Evolutionary conservation across 1,139 yeast species (phyloP).

Genomic region (Yueomyces sp.): DNA sequence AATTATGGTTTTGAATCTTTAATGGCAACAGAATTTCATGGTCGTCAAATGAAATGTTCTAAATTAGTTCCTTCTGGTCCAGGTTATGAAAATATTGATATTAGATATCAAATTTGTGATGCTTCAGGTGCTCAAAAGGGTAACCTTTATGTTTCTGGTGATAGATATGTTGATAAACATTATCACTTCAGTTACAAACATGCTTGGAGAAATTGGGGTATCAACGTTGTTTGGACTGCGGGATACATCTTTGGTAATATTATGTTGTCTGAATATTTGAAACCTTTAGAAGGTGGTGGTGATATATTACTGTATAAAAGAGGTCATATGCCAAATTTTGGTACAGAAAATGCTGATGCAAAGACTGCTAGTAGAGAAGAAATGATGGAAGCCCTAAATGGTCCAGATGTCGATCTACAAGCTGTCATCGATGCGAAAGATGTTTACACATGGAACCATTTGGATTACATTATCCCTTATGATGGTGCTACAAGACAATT

Average conservation of each 20-base stretch:
- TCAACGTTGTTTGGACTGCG: slow-evolving; percentile 41
- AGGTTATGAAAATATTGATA: slow-evolving; percentile 31
- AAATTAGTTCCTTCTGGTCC: slow-evolving; percentile 41
- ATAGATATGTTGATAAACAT: slow-evolving; percentile 29
- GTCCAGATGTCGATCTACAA: slow-evolving; percentile 28
- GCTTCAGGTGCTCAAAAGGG: slow-evolving; percentile 38
- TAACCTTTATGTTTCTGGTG: slow-evolving; percentile 34
- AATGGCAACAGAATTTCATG: slow-evolving; percentile 46
- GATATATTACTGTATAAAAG: slow-evolving; percentile 45
- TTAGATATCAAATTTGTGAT: slow-evolving; percentile 35
- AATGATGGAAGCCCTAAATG: slow-evolving; percentile 32
- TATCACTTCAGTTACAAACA: slow-evolving; percentile 36
- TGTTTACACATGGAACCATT: slow-evolving; percentile 42
- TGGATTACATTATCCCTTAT: slow-evolving; percentile 39
- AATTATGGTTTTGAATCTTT: slow-evolving; percentile 44
- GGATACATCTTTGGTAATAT: slow-evolving; percentile 36
- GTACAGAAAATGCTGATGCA: slow-evolving; percentile 30
- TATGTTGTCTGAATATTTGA: slow-evolving; percentile 37
- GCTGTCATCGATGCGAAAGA: slow-evolving; percentile 29
- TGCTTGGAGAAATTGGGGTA: slow-evolving; percentile 59
- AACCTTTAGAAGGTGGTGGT: slow-evolving; percentile 44
- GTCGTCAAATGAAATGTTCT: slow-evolving; percentile 36
- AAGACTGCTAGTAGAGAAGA: slow-evolving; percentile 31
- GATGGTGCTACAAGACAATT: slow-evolving; percentile 36
- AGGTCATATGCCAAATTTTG: slow-evolving; percentile 36